Evolutionary conservation across 179 eudicot genomes (phyloP), one percentile per base, ranked within the genome.

Genomic region (Corrigiola litoralis): DNA sequence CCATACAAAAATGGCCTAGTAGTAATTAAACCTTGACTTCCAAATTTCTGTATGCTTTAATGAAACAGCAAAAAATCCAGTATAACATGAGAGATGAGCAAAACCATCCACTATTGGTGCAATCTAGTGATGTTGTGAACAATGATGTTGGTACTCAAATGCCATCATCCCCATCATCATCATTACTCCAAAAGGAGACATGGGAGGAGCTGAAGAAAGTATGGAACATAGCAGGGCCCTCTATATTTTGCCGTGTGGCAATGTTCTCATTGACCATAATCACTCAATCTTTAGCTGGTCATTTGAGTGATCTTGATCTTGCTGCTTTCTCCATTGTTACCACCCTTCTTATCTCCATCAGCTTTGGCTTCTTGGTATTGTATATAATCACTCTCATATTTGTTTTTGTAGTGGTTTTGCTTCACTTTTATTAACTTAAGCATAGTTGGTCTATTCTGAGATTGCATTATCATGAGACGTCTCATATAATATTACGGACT

Each of bases 311-410:
- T 33, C 68, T 75, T 66, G 79, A 75, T 20, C 79, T 75, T 67
- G 79, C 79, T 29, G 75, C 79, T 70, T 70, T 75, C 64, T 75
- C 79, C 65, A 75, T 75, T 53, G 67, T 56, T 25, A 75, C 75
- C 57, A 75, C 79, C 1, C 62, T 75, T 66, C 68, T 75, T 24
- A 70, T 75, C 23, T 37, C 69, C 54, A 60, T 75, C 50, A 70
- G 72, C 27, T 76, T 74, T 1, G 69, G 65, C 5, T 72, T 75
- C 66, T 40, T 61, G 66, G 72, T 72, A 52, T 5, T 18, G 23
- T 33, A n/a, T n/a, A n/a, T n/a, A n/a, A 47, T 49, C 36, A 17
- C 24, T 65, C 53, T 47, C n/a, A n/a, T n/a, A n/a, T n/a, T n/a
- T n/a, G n/a, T n/a, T n/a, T n/a, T n/a, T n/a, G n/a, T n/a, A n/a